Base-by-base conservation (phyloP, 176 grass and related monocot species). In the Elymus sibiricus region DNA sequence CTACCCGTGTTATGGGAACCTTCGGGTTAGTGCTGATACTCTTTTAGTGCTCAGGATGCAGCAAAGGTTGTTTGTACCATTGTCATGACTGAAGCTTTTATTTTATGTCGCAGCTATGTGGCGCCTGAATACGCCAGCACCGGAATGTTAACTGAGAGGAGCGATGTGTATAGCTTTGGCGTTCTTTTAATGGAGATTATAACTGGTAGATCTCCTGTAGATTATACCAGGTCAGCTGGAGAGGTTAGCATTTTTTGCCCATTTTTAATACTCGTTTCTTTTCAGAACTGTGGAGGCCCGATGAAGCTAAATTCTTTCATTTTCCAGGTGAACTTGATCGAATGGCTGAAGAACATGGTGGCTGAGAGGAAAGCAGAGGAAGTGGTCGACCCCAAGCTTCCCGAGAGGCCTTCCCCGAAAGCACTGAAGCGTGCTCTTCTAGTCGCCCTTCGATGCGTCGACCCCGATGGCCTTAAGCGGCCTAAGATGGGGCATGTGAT, bases 401-500 rank as follows among this genome's bases (percentile, higher is more conserved):
- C 75, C 29, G 92, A 94, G 78, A 95, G 86, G 53, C 97, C 97
- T 53, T 95, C 93, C 61, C 86, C 93, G 4, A 98, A 94, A 84
- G 85, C 76, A 11, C 79, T 98, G 38, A 98, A 98, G 49, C 86
- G 97, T 15, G 53, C 86, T 0, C 90, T 98, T 66, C 88, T 98
- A 5, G 90, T 92, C 5, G 97, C 94, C 21, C 93, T 98, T 53
- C 97, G 92, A 31, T 98, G 97, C 0, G 92, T 98, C 0, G 97
- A 98, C 22, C 97, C 97, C 28, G 97, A 98, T 82, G 97, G 83
- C 60, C 77, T 84, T n/a, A 98, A 95, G 71, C 80, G 97, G 49
- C 97, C 97, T 65, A 98, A 95, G 72, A 98, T 98, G 97, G 97
- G 97, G 44, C 94, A 95, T 80, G 92, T 98, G 7, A 94, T 98